Conservation (phyloP, 2,329 filamentous ascomycete genomes). For the Zymoseptoria ardabiliae region DNA sequence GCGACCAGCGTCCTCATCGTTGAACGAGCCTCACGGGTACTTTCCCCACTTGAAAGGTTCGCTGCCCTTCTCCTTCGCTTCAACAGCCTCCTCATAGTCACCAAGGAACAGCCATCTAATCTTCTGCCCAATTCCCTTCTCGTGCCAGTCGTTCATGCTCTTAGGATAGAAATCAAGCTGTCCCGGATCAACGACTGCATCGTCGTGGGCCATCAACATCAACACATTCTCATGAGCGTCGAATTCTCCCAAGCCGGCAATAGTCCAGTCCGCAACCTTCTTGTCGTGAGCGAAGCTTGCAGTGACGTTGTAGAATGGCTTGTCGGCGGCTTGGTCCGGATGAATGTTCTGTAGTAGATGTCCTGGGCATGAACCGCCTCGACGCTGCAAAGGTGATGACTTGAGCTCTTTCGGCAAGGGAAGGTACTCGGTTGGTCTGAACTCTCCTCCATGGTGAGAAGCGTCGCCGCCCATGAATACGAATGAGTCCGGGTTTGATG, state of each 20-base stretch:
- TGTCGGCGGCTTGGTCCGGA: conserved; percentile 25
- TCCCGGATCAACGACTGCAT: conserved; percentile 24
- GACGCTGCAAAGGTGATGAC: conserved; percentile 19
- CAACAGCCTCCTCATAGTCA: conserved; percentile 42
- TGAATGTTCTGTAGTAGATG: conserved; percentile 36
- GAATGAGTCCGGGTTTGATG: conserved; percentile 33
- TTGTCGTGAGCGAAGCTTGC: conserved; percentile 32
- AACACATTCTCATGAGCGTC: conserved; percentile 28
- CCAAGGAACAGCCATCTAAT: conserved; percentile 39
- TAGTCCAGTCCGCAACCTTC: conserved; percentile 26
- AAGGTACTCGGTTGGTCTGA: conserved; percentile 36
- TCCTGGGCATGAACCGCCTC: conserved; percentile 34
- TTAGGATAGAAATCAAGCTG: conserved; percentile 35
- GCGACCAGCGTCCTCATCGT: neutral
- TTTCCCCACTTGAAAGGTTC: conserved; percentile 17
- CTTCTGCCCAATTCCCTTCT: conserved; percentile 23
- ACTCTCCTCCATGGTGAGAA: conserved; percentile 31
- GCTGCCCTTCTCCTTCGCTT: conserved; percentile 19
- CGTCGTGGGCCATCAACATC: conserved; percentile 28
- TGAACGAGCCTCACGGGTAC: conserved; percentile 9
- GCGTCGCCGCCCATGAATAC: conserved; percentile 46
- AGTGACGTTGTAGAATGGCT: conserved; percentile 32
- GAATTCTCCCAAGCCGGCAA: conserved; percentile 27
- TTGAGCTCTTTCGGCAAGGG: conserved; percentile 32
- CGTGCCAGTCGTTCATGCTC: conserved; percentile 28